Base-by-base conservation (phyloP, 2,329 filamentous ascomycete genomes). In the Akanthomyces dipterigenus region DNA sequence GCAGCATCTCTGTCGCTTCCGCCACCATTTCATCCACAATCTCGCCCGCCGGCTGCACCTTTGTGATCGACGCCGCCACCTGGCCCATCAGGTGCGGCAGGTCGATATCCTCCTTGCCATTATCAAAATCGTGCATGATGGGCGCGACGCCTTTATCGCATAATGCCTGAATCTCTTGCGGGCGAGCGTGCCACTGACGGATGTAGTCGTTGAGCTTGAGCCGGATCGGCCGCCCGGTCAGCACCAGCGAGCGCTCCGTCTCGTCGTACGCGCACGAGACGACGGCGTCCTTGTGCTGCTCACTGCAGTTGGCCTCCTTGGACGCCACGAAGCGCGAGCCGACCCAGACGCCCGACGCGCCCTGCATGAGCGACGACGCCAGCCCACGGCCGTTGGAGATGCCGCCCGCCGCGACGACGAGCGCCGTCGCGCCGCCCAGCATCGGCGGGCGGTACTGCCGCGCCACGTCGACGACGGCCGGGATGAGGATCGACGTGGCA, bases 71-170 rank as follows among this genome's bases (percentile, higher is more conserved):
- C 2, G 89, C 93, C 0, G 91, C 90, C 7, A 97, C 93, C 77
- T 96, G 91, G 1, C 93, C 93, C 93, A 97, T 97, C 69, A 97
- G 72, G 74, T 93, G 92, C 16, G 93, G 93, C 60, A 89, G 78
- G 70, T 97, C 93, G 14, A 96, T 78, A 45, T 96, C 91, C 36
- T 54, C 51, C 22, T 54, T 54, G 61, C 88, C 89, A 58, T 91
- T 82, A 55, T 96, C 90, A 69, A 96, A 79, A 71, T 98, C 93
- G 70, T 90, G 81, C 75, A 88, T 85, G 64, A 97, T 79, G 1
- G 93, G 93, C 63, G 96, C 88, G 36, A 96, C 76, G 0, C 93
- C 93, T 66, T 81, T 78, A 40, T 88, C 86, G 38, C 89, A 93
- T 72, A 97, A 77, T 73, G 85, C 82, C 75, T 83, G 86, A 69